Conservation (phyloP, 2,329 filamentous ascomycete genomes). For the Albifimbria verrucaria region DNA sequence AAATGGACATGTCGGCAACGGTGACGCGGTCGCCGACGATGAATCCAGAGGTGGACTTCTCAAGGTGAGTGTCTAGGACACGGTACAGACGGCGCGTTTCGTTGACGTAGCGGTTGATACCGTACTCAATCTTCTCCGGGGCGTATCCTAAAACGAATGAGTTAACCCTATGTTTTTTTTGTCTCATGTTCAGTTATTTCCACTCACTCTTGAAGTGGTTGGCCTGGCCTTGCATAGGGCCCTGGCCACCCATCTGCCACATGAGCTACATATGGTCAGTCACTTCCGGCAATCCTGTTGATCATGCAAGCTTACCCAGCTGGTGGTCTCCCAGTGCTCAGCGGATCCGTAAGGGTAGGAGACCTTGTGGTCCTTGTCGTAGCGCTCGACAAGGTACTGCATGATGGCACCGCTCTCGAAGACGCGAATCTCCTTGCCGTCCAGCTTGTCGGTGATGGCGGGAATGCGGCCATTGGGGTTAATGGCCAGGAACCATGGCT, state of each 20-base stretch:
- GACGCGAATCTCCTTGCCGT: slow-evolving; percentile 69
- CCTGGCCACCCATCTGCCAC: slow-evolving; percentile 77
- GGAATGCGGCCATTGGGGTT: slow-evolving; percentile 94
- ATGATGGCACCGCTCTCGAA: slow-evolving; percentile 85
- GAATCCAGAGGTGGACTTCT: slow-evolving; percentile 51
- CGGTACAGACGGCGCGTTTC: slow-evolving; percentile 81
- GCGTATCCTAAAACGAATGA: slow-evolving; percentile 56
- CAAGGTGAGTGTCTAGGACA: slow-evolving; percentile 70
- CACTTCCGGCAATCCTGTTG: background rate
- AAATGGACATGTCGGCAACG: slow-evolving; percentile 76
- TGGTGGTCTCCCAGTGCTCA: slow-evolving; percentile 77
- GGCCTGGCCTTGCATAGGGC: slow-evolving; percentile 77
- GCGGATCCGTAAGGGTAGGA: slow-evolving; percentile 70
- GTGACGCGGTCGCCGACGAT: slow-evolving; percentile 67
- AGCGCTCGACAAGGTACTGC: slow-evolving; percentile 78
- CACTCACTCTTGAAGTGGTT: slow-evolving; percentile 72
- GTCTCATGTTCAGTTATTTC: accelerated
- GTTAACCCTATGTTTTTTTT: too few species aligned
- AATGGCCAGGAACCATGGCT: slow-evolving; percentile 85
- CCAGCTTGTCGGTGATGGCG: slow-evolving; percentile 77
- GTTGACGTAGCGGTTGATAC: slow-evolving; percentile 76
- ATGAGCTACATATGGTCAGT: slow-evolving; percentile 40
- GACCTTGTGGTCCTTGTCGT: slow-evolving; percentile 79
- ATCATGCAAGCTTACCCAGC: slow-evolving; percentile 54
- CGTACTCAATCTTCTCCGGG: slow-evolving; percentile 78